Base-by-base conservation (phyloP, 371 early-diverging fungal species). In the Saksenaea oblongispora region DNA sequence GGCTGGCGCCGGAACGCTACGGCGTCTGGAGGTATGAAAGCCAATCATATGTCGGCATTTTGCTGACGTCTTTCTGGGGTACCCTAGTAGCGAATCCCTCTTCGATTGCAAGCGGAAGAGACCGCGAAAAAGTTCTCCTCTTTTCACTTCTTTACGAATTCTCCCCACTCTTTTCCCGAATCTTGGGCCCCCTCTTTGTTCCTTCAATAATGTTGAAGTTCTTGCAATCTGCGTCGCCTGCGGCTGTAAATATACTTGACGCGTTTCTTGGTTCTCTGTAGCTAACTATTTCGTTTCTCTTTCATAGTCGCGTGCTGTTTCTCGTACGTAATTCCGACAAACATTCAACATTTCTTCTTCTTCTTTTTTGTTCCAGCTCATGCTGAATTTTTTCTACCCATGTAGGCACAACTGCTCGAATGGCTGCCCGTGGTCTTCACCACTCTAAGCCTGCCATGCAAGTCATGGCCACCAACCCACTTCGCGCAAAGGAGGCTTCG, bases 401-500 rank as follows among this genome's bases (percentile, higher is more conserved):
- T 41, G 17, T 57, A 63, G 64, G 58, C 15, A 35, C 58, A 34
- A 28, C 53, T 15, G 51, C 61, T 13, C 64, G 64, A 24, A 34
- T 58, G 57, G 58, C 64, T 58, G 51, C 31, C n/a, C 88, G 89
- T 70, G 67, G 75, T 44, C 75, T 90, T 64, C 88, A 87, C 73
- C 73, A 78, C 55, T 84, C 92, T 47, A 84, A 84, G 65, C 84
- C 85, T 65, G 81, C 87, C 55, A 79, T 79, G 79, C 87, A 89
- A 70, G 87, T 92, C 57, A 82, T 91, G 70, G 82, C 89, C 44
- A 84, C 86, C 18, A 78, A 88, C 64, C 89, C 91, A 56, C 84
- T 91, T 72, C 84, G 85, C 66, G 91, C 90, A 15, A 85, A 80
- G 67, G 85, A 88, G 72, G 83, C 91, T 34, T 73, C 84, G 36